phyloP scores from a whole-genome alignment of 2,329 filamentous ascomycete species.

The Xylariaceae sp. region DNA sequence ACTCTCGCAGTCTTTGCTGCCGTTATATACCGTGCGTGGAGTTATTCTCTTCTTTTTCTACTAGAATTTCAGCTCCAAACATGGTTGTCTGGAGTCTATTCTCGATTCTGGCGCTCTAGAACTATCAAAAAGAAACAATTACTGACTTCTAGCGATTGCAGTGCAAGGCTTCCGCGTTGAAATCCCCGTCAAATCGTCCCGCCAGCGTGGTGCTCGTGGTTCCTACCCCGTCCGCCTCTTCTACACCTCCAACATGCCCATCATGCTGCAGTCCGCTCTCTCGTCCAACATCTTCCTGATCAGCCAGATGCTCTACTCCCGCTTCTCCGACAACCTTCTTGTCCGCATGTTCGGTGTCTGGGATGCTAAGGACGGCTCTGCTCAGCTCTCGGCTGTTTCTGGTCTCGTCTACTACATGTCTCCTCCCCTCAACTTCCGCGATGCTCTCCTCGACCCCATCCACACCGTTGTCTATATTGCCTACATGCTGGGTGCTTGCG shows the following conservation, averaged over 20 bases:
- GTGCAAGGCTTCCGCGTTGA: conserved; percentile 99
- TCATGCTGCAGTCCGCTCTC: conserved; percentile 98
- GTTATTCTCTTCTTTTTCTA: too few relatives aligned
- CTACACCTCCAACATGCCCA: conserved; percentile 99
- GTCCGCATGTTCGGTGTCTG: conserved; percentile 97
- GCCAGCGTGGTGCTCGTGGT: conserved; percentile 96
- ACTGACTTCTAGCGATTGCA: too few relatives aligned
- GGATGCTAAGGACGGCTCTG: conserved; percentile 94
- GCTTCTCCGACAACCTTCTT: conserved; percentile 97
- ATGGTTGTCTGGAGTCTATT: too few relatives aligned
- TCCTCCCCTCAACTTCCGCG: conserved; percentile 93
- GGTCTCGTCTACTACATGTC: conserved; percentile 99
- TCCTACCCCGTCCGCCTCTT: conserved; percentile 98
- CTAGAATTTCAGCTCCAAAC: too few relatives aligned
- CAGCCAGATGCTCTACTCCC: conserved; percentile 98
- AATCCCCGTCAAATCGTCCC: conserved; percentile 98
- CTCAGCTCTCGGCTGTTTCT: conserved; percentile 89
- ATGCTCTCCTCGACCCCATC: conserved; percentile 92
- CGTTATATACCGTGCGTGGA: conserved; percentile 99
- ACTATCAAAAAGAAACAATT: too few relatives aligned
- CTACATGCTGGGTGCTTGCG: conserved; percentile 97
- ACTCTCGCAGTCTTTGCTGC: conserved; percentile 91
- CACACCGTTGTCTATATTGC: conserved; percentile 93
- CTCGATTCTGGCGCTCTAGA: too few relatives aligned
- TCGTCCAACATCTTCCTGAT: conserved; percentile 99